Base-by-base conservation (phyloP, 345 rosid genomes). In the Punica granatum region DNA sequence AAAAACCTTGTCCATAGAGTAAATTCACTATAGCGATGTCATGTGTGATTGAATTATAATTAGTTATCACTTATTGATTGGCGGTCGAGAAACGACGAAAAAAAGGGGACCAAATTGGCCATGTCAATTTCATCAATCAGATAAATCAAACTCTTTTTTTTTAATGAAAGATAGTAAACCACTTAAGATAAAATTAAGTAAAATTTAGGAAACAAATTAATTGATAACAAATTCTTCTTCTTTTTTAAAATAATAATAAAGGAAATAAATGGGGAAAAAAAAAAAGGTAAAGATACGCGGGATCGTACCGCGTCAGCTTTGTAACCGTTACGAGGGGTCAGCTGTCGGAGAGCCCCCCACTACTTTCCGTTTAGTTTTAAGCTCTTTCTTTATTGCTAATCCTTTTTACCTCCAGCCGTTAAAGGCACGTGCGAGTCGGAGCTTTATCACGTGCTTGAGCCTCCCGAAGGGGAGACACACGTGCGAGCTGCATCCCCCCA, bases 261-360 rank as follows among this genome's bases (percentile, higher is more conserved):
- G 9, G 6, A 18, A 3, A 13, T 60, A 30, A 10, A 28, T 26
- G 64, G 5, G 1, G 7, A 33, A 31, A 10, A 60, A 30, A 14
- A 25, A 23, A n/a, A 3, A 25, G 34, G 19, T 13, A 44, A 44
- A 44, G 54, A 19, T 49, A 21, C 26, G 54, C 54, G 54, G 49
- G 26, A 49, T 49, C 54, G 28, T 23, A 48, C n/a, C 7, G 30
- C 6, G 31, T 53, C 59, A 53, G 59, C 59, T 62, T 36, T 62
- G 42, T 62, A 61, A 61, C 65, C 41, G 65, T 59, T 30, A 31
- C 11, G 49, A 44, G 49, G 28, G 65, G 43, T 62, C 44, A 62
- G 65, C 15, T 19, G 65, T 61, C 65, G 16, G 65, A 34, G 23
- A 33, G 25, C n/a, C 41, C 65, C 59, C 11, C 65, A 11, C 39